A percentile compares a stretch with the other conserved stretches of the same genome.
Conservation (phyloP, 2,329 filamentous ascomycete genomes). For the Colletotrichum tanaceti region DNA sequence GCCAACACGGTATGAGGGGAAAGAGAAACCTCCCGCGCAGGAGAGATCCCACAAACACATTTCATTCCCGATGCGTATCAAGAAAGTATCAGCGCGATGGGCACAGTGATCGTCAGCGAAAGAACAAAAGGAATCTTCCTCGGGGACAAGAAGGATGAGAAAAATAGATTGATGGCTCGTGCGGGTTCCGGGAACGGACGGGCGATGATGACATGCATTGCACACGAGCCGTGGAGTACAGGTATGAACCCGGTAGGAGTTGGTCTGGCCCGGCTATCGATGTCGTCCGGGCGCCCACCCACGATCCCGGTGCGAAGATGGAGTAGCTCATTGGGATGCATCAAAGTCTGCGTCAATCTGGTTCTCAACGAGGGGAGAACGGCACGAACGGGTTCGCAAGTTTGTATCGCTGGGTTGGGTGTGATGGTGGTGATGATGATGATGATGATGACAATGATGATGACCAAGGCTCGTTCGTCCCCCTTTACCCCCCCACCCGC, state of each 20-base stretch:
- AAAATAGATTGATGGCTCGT: constrained; percentile 1
- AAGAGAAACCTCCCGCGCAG: neutral
- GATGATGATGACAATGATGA: too few relatives aligned
- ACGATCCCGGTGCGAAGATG: neutral
- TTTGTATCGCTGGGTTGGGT: constrained; percentile 1
- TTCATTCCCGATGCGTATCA: constrained; percentile 26
- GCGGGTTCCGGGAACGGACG: neutral
- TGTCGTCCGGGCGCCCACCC: neutral
- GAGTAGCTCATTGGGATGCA: neutral
- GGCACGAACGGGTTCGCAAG: too few relatives aligned
- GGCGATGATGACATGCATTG: constrained; percentile 1
- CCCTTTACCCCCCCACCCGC: neutral
- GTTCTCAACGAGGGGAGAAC: neutral
- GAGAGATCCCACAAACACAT: neutral
- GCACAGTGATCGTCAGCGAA: neutral
- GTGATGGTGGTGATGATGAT: neutral
- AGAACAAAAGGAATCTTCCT: neutral
- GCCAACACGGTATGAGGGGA: neutral
- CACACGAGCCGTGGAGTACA: neutral
- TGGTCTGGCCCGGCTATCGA: neutral
- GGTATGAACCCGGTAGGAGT: neutral
- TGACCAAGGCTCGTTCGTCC: too few relatives aligned
- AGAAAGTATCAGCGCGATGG: constrained; percentile 24
- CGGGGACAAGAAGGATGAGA: neutral
- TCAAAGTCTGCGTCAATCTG: constrained; percentile 9